A percentile compares a stretch with the other conserved stretches of the same genome.
Conservation (phyloP, 164 flowering plant genomes). For the Litsea cubeba region DNA sequence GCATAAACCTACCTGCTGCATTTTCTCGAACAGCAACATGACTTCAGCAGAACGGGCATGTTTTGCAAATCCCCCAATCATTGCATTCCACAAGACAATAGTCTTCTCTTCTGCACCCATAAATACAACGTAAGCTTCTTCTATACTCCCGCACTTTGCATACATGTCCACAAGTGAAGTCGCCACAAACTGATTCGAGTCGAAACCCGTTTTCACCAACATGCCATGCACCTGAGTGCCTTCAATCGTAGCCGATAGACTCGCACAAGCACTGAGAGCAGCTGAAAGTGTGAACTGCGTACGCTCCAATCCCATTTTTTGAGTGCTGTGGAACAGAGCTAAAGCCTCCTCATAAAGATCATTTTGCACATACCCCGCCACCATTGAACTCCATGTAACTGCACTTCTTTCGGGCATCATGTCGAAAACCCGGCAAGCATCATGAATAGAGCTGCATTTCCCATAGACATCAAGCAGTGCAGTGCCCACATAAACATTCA, state of each 20-base stretch:
- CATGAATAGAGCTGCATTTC: constrained; percentile 48
- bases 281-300: constrained; percentile 63
- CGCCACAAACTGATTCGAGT: constrained; percentile 39
- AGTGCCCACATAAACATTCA: constrained; percentile 67
- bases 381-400: constrained; percentile 91
- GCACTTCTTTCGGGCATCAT: constrained; percentile 51
- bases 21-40: constrained; percentile 72
- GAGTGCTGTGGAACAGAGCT: constrained; percentile 39
- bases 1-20: constrained; percentile 58
- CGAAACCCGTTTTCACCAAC: constrained; percentile 46
- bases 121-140: constrained; percentile 59
- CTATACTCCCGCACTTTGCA: constrained; percentile 66
- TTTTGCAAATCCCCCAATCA: constrained; percentile 81
- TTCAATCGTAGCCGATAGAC: constrained; percentile 62
- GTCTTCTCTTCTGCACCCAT: constrained; percentile 38
- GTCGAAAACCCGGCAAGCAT: constrained; percentile 50
- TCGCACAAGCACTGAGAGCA: constrained; percentile 67
- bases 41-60: constrained; percentile 58
- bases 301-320: constrained; percentile 30
- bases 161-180: constrained; percentile 88
- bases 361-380: constrained; percentile 74
- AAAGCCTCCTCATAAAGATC: constrained; percentile 72
- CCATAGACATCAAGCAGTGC: constrained; percentile 85
- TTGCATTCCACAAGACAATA: constrained; percentile 64
- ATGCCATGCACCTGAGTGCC: constrained; percentile 73